Evolutionary conservation across 2,329 filamentous ascomycete genomes (phyloP).

Genomic region (Rhexocercosporidium sp.): DNA sequence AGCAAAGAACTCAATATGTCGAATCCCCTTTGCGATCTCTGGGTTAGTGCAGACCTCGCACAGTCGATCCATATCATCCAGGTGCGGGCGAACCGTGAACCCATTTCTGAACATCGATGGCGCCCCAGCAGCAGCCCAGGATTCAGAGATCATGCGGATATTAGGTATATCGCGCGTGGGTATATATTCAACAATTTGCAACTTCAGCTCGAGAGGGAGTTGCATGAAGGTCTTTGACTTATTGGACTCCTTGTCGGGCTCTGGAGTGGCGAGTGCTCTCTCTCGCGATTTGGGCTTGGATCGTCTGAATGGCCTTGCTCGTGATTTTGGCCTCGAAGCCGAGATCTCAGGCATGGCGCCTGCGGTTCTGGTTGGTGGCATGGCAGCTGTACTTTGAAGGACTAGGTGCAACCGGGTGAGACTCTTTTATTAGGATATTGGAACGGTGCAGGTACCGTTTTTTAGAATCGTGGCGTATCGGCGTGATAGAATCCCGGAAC

Average conservation of each 20-base stretch:
- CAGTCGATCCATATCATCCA: slow-evolving; percentile 15
- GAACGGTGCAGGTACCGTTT: not conserved
- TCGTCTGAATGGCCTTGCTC: not conserved
- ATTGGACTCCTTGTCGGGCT: not conserved
- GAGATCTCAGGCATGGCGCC: not conserved
- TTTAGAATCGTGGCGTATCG: not conserved
- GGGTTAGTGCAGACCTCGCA: not conserved
- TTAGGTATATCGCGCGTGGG: slow-evolving; percentile 11
- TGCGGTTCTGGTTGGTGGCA: not conserved
- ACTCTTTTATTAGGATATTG: not conserved
- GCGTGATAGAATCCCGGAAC: not conserved
- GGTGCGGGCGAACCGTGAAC: slow-evolving; percentile 12
- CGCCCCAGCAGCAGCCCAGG: slow-evolving; percentile 20
- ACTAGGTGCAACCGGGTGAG: not conserved
- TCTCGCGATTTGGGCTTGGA: not conserved
- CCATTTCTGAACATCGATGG: slow-evolving; percentile 13
- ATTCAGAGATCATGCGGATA: slow-evolving; percentile 16
- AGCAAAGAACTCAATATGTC: slow-evolving; percentile 2
- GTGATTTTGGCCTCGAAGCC: not conserved
- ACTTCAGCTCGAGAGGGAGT: slow-evolving; percentile 21
- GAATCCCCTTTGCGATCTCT: slow-evolving; percentile 14
- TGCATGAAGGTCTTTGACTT: not conserved
- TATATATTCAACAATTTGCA: slow-evolving; percentile 16
- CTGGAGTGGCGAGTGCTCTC: not conserved
- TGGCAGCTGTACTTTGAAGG: not conserved